A percentile compares a stretch with the other conserved stretches of the same genome.
These are phyloP conservation scores for Juglanconis sp. DNA, from an alignment of 2,329 filamentous ascomycete genomes.

Conservation along the genomic window DNA sequence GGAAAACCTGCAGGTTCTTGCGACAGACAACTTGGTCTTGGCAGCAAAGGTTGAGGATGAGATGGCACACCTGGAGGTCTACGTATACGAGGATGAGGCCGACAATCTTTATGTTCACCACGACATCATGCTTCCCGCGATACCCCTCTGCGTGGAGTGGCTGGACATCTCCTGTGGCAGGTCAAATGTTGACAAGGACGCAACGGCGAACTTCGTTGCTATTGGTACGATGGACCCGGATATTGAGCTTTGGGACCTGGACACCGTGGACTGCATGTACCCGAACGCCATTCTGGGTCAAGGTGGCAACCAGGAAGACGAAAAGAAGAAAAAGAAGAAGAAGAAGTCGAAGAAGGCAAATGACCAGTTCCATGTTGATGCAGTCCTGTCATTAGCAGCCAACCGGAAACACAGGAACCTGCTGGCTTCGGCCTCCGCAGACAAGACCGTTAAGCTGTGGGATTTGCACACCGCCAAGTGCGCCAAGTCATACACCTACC, in stretches of 20 bases:
- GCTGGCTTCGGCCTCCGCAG: conserved; percentile 89
- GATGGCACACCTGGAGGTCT: conserved; percentile 91
- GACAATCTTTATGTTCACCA: conserved; percentile 99
- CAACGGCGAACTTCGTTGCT: conserved; percentile 85
- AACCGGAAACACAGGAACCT: conserved; percentile 94
- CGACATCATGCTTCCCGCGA: conserved; percentile 97
- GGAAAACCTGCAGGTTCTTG: conserved; percentile 88
- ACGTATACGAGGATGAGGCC: conserved; percentile 91
- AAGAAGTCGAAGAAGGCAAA: conserved; percentile 88
- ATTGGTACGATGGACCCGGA: conserved; percentile 97
- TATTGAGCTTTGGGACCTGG: conserved; percentile 97
- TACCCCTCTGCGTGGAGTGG: conserved; percentile 95
- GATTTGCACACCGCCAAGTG: conserved; percentile 88
- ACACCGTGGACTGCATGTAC: conserved; percentile 96
- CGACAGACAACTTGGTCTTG: conserved; percentile 88
- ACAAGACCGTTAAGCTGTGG: conserved; percentile 98
- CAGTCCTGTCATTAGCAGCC: conserved; percentile 83
- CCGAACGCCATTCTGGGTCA: conserved; percentile 93
- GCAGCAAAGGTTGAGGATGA: conserved; percentile 96
- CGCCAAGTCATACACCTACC: conserved; percentile 92
- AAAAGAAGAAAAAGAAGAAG: conserved; percentile 79
- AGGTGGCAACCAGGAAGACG: conserved; percentile 50
- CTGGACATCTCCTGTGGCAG: conserved; percentile 86
- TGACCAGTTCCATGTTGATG: conserved; percentile 89
- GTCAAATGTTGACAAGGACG: conserved; percentile 56